These are phyloP conservation scores for Penicillium sp. DNA, from an alignment of 2,329 filamentous ascomycete species.

Conservation along the genomic window DNA sequence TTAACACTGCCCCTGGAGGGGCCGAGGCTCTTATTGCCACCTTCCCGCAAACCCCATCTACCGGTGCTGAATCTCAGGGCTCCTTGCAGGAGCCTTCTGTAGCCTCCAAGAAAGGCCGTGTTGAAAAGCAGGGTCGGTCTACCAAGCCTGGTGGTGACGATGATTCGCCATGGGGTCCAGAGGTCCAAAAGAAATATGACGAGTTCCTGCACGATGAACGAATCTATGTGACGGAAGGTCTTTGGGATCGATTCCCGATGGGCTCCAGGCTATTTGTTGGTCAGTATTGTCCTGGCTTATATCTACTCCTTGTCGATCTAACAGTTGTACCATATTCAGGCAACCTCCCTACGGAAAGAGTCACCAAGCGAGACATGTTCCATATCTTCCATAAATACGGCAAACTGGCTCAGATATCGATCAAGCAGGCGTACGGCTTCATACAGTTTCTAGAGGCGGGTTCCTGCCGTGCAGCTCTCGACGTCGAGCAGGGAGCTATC, in stretches of 20 bases:
- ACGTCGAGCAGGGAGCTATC: constrained; percentile 73
- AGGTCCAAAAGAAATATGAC: constrained; percentile 50
- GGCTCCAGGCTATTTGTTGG: constrained; percentile 51
- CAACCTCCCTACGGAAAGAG: constrained; percentile 87
- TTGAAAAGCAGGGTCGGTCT: constrained; percentile 27
- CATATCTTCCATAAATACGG: constrained; percentile 84
- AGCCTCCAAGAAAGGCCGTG: constrained; percentile 24
- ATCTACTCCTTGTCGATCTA: background rate
- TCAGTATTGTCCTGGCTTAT: constrained; percentile 26
- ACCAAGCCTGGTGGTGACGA: constrained; percentile 31
- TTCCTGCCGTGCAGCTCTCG: constrained; percentile 72
- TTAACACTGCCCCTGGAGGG: constrained; percentile 35
- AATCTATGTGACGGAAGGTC: constrained; percentile 51
- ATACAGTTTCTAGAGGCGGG: constrained; percentile 81
- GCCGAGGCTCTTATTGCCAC: constrained; percentile 37
- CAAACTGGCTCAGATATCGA: constrained; percentile 85
- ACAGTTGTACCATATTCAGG: constrained; percentile 49
- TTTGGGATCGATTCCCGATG: constrained; percentile 51
- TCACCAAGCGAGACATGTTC: constrained; percentile 91
- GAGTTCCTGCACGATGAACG: constrained; percentile 51
- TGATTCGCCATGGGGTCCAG: constrained; percentile 49
- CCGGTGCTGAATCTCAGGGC: constrained; percentile 20
- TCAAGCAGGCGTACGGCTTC: constrained; percentile 96
- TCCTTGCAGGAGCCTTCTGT: constrained; percentile 20
- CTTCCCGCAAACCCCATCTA: constrained; percentile 31